These are phyloP conservation scores for Nakataea oryzae DNA, from an alignment of 2,329 filamentous ascomycete species.

Conservation along the genomic window DNA sequence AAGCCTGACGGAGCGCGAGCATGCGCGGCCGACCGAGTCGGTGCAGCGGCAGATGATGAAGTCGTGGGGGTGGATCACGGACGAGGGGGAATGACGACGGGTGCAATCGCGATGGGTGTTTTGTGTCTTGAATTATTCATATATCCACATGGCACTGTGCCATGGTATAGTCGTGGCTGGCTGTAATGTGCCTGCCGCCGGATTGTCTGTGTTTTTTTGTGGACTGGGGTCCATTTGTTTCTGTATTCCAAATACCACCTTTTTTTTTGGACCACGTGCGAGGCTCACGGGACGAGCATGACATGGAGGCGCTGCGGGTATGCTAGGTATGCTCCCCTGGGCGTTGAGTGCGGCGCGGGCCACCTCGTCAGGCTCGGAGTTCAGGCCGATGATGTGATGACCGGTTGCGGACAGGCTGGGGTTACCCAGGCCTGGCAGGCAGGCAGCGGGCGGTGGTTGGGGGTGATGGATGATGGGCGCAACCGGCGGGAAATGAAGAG, in stretches of 20 bases:
- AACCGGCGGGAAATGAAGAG: neutral
- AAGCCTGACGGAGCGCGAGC: slow-evolving; percentile 17
- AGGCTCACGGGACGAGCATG: neutral
- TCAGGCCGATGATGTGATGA: too few species aligned
- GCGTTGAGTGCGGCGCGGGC: neutral
- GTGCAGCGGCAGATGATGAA: slow-evolving; percentile 18
- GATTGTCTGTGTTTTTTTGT: neutral
- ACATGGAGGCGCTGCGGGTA: neutral
- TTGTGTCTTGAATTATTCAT: neutral
- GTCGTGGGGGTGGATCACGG: slow-evolving; percentile 14
- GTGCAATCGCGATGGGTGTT: too few species aligned
- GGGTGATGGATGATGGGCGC: neutral
- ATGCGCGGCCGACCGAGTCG: slow-evolving; percentile 19
- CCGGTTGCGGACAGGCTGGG: too few species aligned
- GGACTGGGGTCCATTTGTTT: neutral
- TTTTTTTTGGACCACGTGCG: neutral
- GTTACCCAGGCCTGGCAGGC: too few species aligned
- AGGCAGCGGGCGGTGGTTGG: too few species aligned
- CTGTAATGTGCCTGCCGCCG: neutral
- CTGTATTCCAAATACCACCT: neutral
- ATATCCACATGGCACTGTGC: neutral
- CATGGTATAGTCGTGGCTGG: neutral
- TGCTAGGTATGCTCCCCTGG: neutral
- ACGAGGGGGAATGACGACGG: neutral
- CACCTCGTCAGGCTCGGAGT: neutral